Evolutionary conservation across 805 yeast genomes (phyloP).

Genomic region (Starmerella davenportii): DNA sequence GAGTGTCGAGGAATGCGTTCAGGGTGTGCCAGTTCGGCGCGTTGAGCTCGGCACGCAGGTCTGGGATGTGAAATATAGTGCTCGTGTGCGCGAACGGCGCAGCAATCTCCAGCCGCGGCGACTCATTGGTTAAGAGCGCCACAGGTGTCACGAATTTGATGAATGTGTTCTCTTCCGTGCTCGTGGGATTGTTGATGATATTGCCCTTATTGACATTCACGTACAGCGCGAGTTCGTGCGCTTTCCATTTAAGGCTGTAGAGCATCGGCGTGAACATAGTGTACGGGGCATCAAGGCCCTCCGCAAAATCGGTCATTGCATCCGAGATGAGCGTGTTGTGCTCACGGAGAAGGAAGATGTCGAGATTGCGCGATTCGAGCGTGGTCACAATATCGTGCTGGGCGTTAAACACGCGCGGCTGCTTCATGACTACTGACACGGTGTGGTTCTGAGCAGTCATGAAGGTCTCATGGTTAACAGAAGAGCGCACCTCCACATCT

Average conservation of each 20-base stretch:
- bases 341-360: conserved; percentile 57
- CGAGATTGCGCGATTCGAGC: conserved; percentile 34
- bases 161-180: conserved; percentile 61
- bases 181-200: conserved; percentile 76
- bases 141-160: conserved; percentile 52
- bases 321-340: conserved; percentile 63
- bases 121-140: conserved; percentile 29
- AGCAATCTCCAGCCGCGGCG: conserved; percentile 37
- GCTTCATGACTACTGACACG: conserved; percentile 39
- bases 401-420: conserved; percentile 75
- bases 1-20: conserved; percentile 45
- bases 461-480: conserved; percentile 75
- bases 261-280: conserved; percentile 58
- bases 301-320: conserved; percentile 52
- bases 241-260: conserved; percentile 43
- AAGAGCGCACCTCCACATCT: conserved; percentile 41
- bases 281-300: conserved; percentile 48
- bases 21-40: conserved; percentile 90
- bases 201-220: conserved; percentile 75
- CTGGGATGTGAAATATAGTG: conserved; percentile 27
- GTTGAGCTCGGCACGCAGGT: conserved; percentile 43
- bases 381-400: conserved; percentile 48
- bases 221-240: conserved; percentile 39
- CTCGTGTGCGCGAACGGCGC: conserved; percentile 16
- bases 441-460: conserved; percentile 42